Evolutionary conservation across 2,329 filamentous ascomycete genomes (phyloP), one percentile per base, ranked within the genome.

Genomic region (Nothomitra cinnamomea): DNA sequence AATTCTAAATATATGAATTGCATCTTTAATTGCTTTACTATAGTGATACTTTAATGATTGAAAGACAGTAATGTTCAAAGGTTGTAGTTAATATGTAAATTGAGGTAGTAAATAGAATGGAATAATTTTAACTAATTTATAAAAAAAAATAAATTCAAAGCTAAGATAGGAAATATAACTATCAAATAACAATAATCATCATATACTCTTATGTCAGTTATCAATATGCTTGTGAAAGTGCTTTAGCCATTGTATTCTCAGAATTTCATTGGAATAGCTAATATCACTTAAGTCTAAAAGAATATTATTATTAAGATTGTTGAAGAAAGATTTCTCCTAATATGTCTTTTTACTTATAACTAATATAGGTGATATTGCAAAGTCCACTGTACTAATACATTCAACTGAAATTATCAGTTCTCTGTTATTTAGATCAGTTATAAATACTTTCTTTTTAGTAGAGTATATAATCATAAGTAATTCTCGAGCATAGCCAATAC

Each of bases 21-120:
- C 42, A n/a, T 22, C 24, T n/a, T 58, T 47, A 50, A 59, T 43
- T 21, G 53, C 58, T 45, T 55, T 36, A 13, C 25, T 13, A 53
- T 59, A 55, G 41, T 49, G 58, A 42, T 59, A 55, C 41, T 59
- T 59, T 48, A 57, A 60, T 6, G 53, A 56, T 52, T 60, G 56
- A 36, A 60, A 60, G 8, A 58, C 28, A 21, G 47, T 54, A 6
- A 60, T 57, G 45, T 53, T 19, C 8, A 53, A 19, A 24, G 25
- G 51, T 19, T 53, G 51, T 45, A 53, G 13, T 12, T 51, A 17
- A 24, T 57, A 53, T 43, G 49, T 56, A 7, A 43, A 35, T 47
- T 58, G 56, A 17, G 53, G 43, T 1, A 53, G 53, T 19, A 57
- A 40, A 22, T 17, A 17, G 28, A 55, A 57, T 6, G 22, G 45